Base-by-base conservation (phyloP, 371 early-diverging fungal species). In the Rhizopus arrhizus region DNA sequence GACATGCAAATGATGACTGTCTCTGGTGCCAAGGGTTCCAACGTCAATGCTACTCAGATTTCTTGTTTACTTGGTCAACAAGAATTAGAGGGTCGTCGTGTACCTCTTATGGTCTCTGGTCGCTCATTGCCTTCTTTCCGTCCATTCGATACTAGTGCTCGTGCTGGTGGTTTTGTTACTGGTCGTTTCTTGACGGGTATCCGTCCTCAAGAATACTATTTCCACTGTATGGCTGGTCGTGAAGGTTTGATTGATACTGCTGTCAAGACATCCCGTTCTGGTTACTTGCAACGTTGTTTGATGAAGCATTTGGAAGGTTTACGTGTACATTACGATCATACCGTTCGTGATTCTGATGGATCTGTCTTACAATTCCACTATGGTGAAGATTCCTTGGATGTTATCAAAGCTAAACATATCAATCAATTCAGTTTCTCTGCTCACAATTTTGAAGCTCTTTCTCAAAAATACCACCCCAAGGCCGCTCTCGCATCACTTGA, bases 141-240 rank as follows among this genome's bases (percentile, higher is more conserved):
- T 16, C 97, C 96, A 78, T 97, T 97, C 78, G 99, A 99, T 78
- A 94, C 95, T 73, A 91, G 94, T 43, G 97, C 99, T 7, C 96
- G 95, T 76, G 88, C 91, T 72, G 86, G 95, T 55, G 99, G 99
- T 28, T 99, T 99, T 78, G 99, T 99, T 10, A 95, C 96, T 74
- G 99, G 98, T 80, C 95, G 96, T 34, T 99, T 99, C 74, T 75
- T 99, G 58, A 84, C 93, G 53, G 99, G 99, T 13, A 68, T 99
- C 64, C 95, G 95, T 3, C 99, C 99, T 8, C 92, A 93, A 47
- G 99, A 99, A 80, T 99, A 98, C 83, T 99, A 95, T 78, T 99
- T 99, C 91, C 99, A 99, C 83, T 99, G 99, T 33, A 99, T 99
- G 99, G 99, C 99, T 81, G 99, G 99, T 71, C 92, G 99, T 82